These are phyloP conservation scores for Microthyrium microscopicum DNA, from an alignment of 2,329 filamentous ascomycete species.

Conservation along the genomic window DNA sequence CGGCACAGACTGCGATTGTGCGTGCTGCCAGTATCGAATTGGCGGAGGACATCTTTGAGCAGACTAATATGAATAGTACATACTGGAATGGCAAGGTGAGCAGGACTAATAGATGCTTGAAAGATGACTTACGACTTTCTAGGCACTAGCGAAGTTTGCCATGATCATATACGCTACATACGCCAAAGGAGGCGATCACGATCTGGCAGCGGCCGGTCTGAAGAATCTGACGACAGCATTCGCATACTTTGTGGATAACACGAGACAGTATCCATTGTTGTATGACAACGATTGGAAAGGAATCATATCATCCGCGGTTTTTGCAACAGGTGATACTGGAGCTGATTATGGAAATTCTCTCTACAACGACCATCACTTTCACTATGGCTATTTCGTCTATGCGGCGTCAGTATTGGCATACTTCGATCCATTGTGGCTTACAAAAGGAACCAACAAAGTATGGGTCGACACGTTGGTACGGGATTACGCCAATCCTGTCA, in stretches of 20 bases:
- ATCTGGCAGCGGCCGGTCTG: slow-evolving; percentile 30
- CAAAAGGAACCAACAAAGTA: slow-evolving; percentile 45
- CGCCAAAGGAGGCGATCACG: slow-evolving; percentile 39
- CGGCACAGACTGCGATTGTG: slow-evolving; percentile 41
- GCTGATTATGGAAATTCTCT: slow-evolving; percentile 81
- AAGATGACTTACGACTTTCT: no score
- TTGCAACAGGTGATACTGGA: slow-evolving; percentile 42
- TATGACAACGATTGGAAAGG: slow-evolving; percentile 58
- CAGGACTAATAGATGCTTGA: no score
- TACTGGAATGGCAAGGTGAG: slow-evolving; percentile 64
- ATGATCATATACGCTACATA: slow-evolving; percentile 27
- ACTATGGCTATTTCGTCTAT: slow-evolving; percentile 74
- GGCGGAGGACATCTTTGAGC: slow-evolving; percentile 53
- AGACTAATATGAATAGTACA: slow-evolving; percentile 65
- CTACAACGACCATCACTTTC: slow-evolving; percentile 55
- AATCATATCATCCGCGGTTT: slow-evolving; percentile 60
- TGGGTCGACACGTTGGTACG: slow-evolving; percentile 75
- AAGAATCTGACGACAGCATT: slow-evolving; percentile 30
- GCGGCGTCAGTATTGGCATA: slow-evolving; percentile 68
- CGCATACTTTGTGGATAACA: slow-evolving; percentile 28
- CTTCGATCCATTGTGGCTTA: slow-evolving; percentile 59
- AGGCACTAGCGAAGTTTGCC: slow-evolving; percentile 23
- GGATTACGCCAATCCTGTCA: slow-evolving; percentile 63
- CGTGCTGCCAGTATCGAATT: slow-evolving; percentile 55
- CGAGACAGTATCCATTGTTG: slow-evolving; percentile 31